phyloP scores from a whole-genome alignment of 306 rosid genomes.

The Trichosanthes cucumerina region DNA sequence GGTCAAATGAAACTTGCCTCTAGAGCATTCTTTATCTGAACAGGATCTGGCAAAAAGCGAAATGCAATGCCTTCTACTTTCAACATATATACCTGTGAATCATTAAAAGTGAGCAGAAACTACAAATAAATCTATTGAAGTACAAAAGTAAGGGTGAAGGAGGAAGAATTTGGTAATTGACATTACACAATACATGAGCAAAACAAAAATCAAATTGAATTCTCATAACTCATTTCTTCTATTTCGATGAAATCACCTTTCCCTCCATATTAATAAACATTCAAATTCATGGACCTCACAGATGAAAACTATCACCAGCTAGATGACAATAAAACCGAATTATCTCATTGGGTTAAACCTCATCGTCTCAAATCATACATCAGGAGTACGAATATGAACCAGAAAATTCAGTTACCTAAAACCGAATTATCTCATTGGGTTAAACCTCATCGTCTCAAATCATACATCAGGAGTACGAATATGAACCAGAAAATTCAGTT shows the following conservation, averaged over 20 bases:
- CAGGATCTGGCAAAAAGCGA: conserved; percentile 88
- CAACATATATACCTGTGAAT: conserved; percentile 70
- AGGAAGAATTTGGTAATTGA: not conserved
- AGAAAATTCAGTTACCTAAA: not conserved
- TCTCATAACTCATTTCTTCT: not conserved
- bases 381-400: not conserved
- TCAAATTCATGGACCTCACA: not conserved
- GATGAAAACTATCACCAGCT: not conserved
- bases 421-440: not conserved
- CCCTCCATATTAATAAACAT: not conserved
- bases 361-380: not conserved
- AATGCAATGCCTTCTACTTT: conserved; percentile 99
- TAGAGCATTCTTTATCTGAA: conserved; percentile 80
- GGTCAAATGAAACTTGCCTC: conserved; percentile 47
- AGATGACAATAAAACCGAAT: not conserved
- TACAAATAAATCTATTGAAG: not conserved
- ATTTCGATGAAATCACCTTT: not conserved
- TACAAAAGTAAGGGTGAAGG: not conserved
- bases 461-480: not conserved
- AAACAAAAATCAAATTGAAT: not conserved
- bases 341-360: not conserved
- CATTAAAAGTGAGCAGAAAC: not conserved
- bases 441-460: not conserved
- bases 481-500: not conserved
- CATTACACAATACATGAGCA: not conserved